Evolutionary conservation across 148 eudicot genomes (phyloP).

Genomic region (Polygonum aviculare): DNA sequence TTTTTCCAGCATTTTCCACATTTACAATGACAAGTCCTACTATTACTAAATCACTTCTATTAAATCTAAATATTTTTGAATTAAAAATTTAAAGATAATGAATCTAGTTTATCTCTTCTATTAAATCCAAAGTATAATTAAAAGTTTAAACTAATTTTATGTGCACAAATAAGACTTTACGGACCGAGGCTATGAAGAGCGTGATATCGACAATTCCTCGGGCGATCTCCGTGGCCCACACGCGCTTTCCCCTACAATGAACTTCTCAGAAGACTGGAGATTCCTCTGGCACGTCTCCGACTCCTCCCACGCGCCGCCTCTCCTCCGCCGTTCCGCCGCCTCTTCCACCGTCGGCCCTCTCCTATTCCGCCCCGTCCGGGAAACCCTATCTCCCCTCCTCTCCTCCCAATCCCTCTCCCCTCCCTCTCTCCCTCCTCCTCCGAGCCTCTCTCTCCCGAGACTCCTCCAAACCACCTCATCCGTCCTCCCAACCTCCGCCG

Average conservation of each 20-base stretch:
- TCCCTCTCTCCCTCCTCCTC: conserved; percentile 37
- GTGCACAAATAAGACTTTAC: no score
- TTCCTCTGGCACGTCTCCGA: conserved; percentile 32
- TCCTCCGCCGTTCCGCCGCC: conserved; percentile 21
- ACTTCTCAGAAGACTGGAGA: conserved; percentile 37
- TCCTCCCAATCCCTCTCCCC: conserved; percentile 13
- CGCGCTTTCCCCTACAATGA: conserved; percentile 14
- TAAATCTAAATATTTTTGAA: no score
- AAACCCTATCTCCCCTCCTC: conserved; percentile 1
- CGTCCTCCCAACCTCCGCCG: conserved; percentile 25
- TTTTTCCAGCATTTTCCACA: no score
- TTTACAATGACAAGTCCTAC: no score
- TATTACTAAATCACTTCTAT: no score
- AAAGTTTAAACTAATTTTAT: no score
- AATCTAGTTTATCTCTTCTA: no score
- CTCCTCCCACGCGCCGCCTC: conserved; percentile 25
- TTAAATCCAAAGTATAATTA: no score
- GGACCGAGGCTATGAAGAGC: no score
- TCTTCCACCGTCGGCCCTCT: conserved; percentile 11
- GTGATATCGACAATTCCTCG: no score
- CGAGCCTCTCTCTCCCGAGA: conserved; percentile 35
- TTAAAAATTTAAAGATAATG: no score
- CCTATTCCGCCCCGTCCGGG: conserved; percentile 8
- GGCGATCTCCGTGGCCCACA: no score
- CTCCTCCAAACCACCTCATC: conserved; percentile 30